A percentile compares a stretch with the other conserved stretches of the same genome.
Evolutionary conservation across 1,139 yeast species (phyloP).

Genomic region (Protomyces inundatus): DNA sequence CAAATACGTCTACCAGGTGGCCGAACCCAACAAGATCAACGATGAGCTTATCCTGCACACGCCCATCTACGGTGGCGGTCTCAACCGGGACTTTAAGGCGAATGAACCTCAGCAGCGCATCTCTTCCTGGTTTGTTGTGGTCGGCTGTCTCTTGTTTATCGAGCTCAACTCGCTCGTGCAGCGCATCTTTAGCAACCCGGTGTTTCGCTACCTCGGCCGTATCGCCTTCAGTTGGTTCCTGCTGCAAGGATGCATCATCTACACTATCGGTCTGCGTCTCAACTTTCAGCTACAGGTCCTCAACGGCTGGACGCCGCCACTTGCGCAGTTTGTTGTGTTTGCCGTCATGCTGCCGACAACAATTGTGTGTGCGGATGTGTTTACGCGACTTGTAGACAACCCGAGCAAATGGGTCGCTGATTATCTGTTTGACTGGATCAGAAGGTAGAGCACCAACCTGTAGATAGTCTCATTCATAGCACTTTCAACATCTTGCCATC

Average conservation of each 20-base stretch:
- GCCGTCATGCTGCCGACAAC: conserved; percentile 3
- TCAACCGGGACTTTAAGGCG: conserved; percentile 5
- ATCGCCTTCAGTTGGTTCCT: conserved; percentile 22
- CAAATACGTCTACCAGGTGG: conserved; percentile 22
- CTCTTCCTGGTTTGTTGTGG: conserved; percentile 26
- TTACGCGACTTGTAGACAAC: conserved; percentile 18
- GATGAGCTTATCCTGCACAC: conserved; percentile 19
- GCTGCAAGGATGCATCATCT: conserved; percentile 16
- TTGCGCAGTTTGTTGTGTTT: conserved; percentile 20
- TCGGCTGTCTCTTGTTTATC: conserved; percentile 18
- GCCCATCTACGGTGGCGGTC: conserved; percentile 23
- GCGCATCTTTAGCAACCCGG: conserved; percentile 8
- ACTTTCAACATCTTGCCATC: neutral
- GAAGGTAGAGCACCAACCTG: neutral
- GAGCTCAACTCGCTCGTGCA: conserved; percentile 13
- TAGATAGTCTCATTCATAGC: no score
- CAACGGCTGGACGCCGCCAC: conserved; percentile 15
- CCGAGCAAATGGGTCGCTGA: conserved; percentile 24
- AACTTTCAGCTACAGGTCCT: conserved; percentile 7
- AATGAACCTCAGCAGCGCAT: conserved; percentile 21
- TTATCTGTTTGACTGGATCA: conserved; percentile 17
- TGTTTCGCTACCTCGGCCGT: conserved; percentile 19
- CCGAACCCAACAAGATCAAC: conserved; percentile 17
- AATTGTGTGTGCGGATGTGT: conserved; percentile 6
- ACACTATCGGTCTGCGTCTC: conserved; percentile 22